These are phyloP conservation scores for Penicillium tannophilum DNA, from an alignment of 495 filamentous ascomycete species.

Conservation along the genomic window DNA sequence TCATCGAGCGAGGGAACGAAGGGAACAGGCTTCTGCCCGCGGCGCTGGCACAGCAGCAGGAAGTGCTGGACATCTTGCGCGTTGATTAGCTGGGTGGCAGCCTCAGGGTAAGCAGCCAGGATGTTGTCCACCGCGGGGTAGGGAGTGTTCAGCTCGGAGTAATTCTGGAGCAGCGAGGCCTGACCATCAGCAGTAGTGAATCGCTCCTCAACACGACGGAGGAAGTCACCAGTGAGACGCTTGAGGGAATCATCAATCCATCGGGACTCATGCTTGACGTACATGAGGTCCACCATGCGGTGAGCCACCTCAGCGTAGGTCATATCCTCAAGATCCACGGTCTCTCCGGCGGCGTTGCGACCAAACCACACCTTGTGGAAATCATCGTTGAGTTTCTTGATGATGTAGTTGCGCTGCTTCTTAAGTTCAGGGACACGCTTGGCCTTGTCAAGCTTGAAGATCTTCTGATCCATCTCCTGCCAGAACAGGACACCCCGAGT, in stretches of 20 bases:
- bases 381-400: constrained; percentile 95
- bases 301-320: constrained; percentile 91
- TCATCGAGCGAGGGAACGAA: constrained; percentile 94
- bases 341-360: constrained; percentile 71
- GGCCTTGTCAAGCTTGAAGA: constrained; percentile 93
- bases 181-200: constrained; percentile 69
- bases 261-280: constrained; percentile 86
- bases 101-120: constrained; percentile 78
- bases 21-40: constrained; percentile 92
- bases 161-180: constrained; percentile 80
- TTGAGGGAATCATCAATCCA: constrained; percentile 91
- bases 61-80: constrained; percentile 98
- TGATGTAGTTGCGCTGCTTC: constrained; percentile 92
- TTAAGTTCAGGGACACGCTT: constrained; percentile 90
- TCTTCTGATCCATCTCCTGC: constrained; percentile 97
- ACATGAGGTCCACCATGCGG: constrained; percentile 95
- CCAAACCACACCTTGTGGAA: constrained; percentile 99
- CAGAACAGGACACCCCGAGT: constrained; percentile 94
- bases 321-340: constrained; percentile 97
- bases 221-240: constrained; percentile 87
- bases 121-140: constrained; percentile 75
- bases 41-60: constrained; percentile 86
- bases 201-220: constrained; percentile 92
- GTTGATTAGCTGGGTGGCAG: constrained; percentile 89
- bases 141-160: constrained; percentile 82